Evolutionary conservation across 805 yeast genomes (phyloP).

Genomic region (Lipomyces orientalis): DNA sequence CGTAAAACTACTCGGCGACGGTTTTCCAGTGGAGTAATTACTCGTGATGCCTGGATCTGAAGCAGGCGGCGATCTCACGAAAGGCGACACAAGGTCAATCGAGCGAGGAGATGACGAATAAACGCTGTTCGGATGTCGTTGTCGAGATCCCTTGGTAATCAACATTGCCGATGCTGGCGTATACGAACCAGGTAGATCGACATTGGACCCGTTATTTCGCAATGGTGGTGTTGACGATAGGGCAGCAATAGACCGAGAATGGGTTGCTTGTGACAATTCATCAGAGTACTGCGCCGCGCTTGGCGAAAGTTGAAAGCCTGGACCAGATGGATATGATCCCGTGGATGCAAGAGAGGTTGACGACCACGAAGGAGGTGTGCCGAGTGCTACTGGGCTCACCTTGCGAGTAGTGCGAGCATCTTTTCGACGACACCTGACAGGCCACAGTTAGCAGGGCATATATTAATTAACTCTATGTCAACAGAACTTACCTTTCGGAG

Average conservation of each 20-base stretch:
- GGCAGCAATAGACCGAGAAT: background rate
- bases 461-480: no score
- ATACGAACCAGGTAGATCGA: constrained; percentile 5
- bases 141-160: constrained; percentile 19
- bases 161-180: constrained; percentile 13
- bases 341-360: background rate
- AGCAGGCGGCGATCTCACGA: constrained; percentile 8
- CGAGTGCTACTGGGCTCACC: background rate
- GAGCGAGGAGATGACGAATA: constrained; percentile 31
- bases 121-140: constrained; percentile 18
- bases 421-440: constrained; percentile 18
- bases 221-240: background rate
- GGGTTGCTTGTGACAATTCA: background rate
- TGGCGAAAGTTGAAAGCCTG: background rate
- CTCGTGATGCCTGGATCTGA: background rate
- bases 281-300: background rate
- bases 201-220: background rate
- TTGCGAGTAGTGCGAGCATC: constrained; percentile 14
- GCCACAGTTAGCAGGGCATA: background rate
- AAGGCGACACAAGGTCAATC: constrained; percentile 23
- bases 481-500: constrained; percentile 20
- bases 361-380: constrained; percentile 1
- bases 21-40: background rate
- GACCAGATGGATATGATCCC: background rate
- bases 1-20: background rate